phyloP scores from a whole-genome alignment of 306 rosid genomes.

The Senna siamea region DNA sequence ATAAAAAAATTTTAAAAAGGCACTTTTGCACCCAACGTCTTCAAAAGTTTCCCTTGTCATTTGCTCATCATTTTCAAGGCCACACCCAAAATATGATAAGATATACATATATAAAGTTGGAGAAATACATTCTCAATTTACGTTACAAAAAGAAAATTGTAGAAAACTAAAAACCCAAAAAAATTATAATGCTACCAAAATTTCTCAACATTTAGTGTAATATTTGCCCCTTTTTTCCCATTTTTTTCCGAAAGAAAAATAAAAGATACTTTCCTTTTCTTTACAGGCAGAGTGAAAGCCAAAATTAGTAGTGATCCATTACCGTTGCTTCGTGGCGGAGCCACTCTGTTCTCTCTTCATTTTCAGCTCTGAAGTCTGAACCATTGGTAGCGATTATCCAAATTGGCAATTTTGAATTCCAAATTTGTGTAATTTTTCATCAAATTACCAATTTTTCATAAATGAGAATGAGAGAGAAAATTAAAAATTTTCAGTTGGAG shows the following conservation, averaged over 20 bases:
- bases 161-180: not conserved
- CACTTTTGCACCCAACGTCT: not conserved
- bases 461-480: not conserved
- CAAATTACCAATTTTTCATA: not conserved
- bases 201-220: conserved; percentile 24
- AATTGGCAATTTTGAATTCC: not conserved
- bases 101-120: conserved; percentile 24
- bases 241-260: not conserved
- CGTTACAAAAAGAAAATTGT: not conserved
- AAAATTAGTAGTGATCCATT: no score
- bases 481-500: not conserved
- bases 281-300: not conserved
- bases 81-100: conserved; percentile 43
- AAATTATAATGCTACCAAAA: conserved; percentile 29
- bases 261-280: not conserved
- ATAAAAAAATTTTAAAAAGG: no score
- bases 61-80: conserved; percentile 43
- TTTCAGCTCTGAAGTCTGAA: not conserved
- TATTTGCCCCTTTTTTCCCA: not conserved
- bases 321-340: no score
- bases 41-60: conserved; percentile 33
- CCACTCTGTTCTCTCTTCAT: not conserved
- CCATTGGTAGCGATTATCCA: not conserved
- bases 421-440: not conserved
- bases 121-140: conserved; percentile 37